Base-by-base conservation (phyloP, 2,329 filamentous ascomycete species). In the Epichloe brachyelytri region DNA sequence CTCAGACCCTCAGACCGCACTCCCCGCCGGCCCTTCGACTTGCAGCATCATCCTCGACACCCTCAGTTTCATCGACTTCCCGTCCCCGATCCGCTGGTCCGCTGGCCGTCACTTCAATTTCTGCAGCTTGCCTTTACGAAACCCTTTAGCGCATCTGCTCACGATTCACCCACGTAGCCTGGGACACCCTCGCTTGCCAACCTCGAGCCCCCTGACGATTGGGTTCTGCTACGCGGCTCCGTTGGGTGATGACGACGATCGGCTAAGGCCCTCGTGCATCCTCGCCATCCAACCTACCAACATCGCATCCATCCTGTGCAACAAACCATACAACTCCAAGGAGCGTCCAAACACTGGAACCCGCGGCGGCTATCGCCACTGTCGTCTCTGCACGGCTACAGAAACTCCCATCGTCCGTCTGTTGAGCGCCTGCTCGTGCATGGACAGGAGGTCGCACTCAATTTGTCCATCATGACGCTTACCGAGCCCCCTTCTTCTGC, bases 401-500 rank as follows among this genome's bases (percentile, higher is more conserved):
- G 12, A n/a, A 33, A 30, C 34, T 19, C 10, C 34, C 41, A 6
- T 30, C 26, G 26, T 37, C 22, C 8, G 44, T 40, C 33, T 19
- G 15, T 33, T 41, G 33, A 22, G 39, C 38, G 44, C 40, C 39
- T 7, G 26, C 39, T 34, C 26, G 41, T 51, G 26, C 36, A 51
- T 43, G 49, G 49, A 51, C 48, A 19, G 36, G 22, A 20, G 43
- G 7, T 30, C 43, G 36, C 46, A 19, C 17, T 46, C 22, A 15
- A 40, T 53, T 36, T 49, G 49, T 34, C 45, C 56, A 54, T 59
- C 55, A 62, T 53, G 52, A 39, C 46, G 11, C 19, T 56, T 59
- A 67, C 65, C 63, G 56, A 59, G 43, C 57, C 67, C 43, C 66
- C 69, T 15, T 69, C 67, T 41, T 74, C 72, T 33, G 74, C 74